Evolutionary conservation across 371 early-diverging fungal species (phyloP).

Genomic region (Apophysomyces trapeziformis): DNA sequence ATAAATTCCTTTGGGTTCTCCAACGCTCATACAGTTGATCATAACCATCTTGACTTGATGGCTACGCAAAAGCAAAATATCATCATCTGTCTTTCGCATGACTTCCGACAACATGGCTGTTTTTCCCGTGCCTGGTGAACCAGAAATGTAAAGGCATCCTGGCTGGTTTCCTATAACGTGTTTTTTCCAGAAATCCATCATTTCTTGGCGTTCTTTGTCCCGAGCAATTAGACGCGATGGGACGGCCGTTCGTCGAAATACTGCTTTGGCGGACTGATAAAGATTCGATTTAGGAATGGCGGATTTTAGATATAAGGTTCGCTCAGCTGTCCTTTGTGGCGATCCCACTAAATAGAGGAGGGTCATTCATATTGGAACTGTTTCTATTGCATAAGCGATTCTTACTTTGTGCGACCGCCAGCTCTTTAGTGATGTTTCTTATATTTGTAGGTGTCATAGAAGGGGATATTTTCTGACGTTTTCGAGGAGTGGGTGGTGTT

Average conservation of each 20-base stretch:
- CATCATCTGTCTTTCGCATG: slow-evolving; percentile 42
- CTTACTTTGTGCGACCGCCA: not conserved
- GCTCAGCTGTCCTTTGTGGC: not conserved
- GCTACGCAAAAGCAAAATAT: slow-evolving; percentile 23
- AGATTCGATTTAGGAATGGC: not conserved
- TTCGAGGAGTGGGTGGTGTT: slow-evolving; percentile 15
- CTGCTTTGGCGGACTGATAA: slow-evolving; percentile 20
- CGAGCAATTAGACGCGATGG: slow-evolving; percentile 80
- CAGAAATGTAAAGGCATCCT: slow-evolving; percentile 87
- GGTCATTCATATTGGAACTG: not conserved
- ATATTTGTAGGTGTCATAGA: slow-evolving; percentile 5
- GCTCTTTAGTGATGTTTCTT: slow-evolving; percentile 10
- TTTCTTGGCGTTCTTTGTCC: slow-evolving; percentile 61
- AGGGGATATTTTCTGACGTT: slow-evolving; percentile 7
- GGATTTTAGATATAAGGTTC: slow-evolving; percentile 3
- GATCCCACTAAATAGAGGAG: not conserved
- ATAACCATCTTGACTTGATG: slow-evolving; percentile 57
- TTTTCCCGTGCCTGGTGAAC: slow-evolving; percentile 96
- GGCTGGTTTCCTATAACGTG: slow-evolving; percentile 45
- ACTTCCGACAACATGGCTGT: slow-evolving; percentile 83
- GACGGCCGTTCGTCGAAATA: slow-evolving; percentile 53
- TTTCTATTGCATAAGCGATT: not conserved
- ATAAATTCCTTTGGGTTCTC: slow-evolving; percentile 74
- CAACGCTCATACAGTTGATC: slow-evolving; percentile 88
- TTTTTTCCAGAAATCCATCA: slow-evolving; percentile 59